These are phyloP conservation scores for Pelargonium citronellum DNA, from an alignment of 441 rosid species.

Conservation along the genomic window DNA sequence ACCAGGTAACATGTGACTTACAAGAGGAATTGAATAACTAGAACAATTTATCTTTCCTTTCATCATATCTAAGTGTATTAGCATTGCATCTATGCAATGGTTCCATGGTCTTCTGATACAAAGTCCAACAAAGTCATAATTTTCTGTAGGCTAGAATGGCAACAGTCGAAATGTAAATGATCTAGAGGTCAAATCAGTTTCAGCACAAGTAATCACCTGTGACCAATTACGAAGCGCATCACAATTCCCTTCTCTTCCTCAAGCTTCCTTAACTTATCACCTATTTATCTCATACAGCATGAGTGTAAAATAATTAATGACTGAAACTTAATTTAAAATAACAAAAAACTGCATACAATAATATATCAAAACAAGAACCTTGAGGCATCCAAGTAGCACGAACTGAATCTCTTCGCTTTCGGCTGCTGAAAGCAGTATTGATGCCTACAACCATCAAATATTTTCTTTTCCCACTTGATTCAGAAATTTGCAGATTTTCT, in stretches of 20 bases:
- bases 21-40: not conserved
- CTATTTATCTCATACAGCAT: conserved; percentile 30
- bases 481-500: conserved; percentile 45
- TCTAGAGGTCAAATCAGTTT: conserved; percentile 6
- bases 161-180: not conserved
- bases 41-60: not conserved
- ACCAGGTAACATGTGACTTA: too few relatives aligned
- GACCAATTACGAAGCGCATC: conserved; percentile 86
- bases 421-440: conserved; percentile 86
- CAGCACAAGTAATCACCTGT: conserved; percentile 46
- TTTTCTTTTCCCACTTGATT: conserved; percentile 49
- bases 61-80: too few relatives aligned
- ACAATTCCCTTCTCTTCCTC: conserved; percentile 93
- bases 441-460: conserved; percentile 81
- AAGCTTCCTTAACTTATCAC: conserved; percentile 67
- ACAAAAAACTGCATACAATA: not conserved
- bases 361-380: conserved; percentile 37
- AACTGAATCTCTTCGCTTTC: conserved; percentile 86
- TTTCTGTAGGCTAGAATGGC: not conserved
- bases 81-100: too few relatives aligned
- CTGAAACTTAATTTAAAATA: conserved; percentile 1
- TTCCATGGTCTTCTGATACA: too few relatives aligned
- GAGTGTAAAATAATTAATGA: not conserved
- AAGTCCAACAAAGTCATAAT: too few relatives aligned
- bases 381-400: conserved; percentile 96